Evolutionary conservation across 805 yeast species (phyloP).

Genomic region (Yarrowia sp.): DNA sequence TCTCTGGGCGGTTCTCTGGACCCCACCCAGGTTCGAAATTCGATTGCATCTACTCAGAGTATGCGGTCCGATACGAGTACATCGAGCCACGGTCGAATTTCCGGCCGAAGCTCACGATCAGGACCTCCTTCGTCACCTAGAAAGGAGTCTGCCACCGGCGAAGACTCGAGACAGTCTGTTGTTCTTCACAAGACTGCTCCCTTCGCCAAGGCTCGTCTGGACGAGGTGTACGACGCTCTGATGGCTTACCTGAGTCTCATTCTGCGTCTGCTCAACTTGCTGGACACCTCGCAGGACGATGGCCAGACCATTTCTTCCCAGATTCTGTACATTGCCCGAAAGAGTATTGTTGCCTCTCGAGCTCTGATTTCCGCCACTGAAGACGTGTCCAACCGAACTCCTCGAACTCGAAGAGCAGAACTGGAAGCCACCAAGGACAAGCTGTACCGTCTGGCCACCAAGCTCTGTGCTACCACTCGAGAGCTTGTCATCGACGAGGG

Average conservation of each 20-base stretch:
- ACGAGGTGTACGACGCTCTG: conserved; percentile 50
- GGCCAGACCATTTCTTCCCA: conserved; percentile 48
- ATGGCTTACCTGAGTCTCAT: conserved; percentile 50
- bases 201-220: conserved; percentile 48
- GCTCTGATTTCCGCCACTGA: conserved; percentile 52
- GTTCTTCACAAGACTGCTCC: conserved; percentile 46
- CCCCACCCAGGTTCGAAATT: conserved; percentile 8
- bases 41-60: conserved; percentile 11
- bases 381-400: conserved; percentile 45
- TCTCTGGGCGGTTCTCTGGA: background rate
- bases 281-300: conserved; percentile 42
- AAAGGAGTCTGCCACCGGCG: conserved; percentile 30
- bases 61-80: conserved; percentile 18
- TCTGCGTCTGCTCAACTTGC: conserved; percentile 45
- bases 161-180: conserved; percentile 44
- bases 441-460: conserved; percentile 49
- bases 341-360: conserved; percentile 52
- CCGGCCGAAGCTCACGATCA: conserved; percentile 12
- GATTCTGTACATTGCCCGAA: conserved; percentile 50
- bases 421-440: conserved; percentile 50
- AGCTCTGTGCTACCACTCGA: conserved; percentile 51
- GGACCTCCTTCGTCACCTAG: conserved; percentile 21
- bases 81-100: conserved; percentile 12
- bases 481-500: conserved; percentile 47
- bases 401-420: conserved; percentile 44